A percentile compares a stretch with the other conserved stretches of the same genome.
Conservation (phyloP, 345 rosid genomes). For the Crucihimalaya himalaica region DNA sequence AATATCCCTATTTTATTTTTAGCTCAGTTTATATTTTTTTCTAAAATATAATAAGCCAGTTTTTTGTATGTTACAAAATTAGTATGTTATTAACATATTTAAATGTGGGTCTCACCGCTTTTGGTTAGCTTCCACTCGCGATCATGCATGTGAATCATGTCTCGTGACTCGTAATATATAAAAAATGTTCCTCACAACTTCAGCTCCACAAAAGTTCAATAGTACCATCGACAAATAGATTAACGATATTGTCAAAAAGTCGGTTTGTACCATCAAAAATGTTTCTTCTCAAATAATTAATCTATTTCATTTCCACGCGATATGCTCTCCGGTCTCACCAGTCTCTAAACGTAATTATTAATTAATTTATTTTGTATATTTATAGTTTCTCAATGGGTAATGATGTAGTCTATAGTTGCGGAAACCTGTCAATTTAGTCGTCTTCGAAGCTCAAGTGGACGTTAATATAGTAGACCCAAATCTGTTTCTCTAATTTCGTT, state of each 20-base stretch:
- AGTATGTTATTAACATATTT: neutral
- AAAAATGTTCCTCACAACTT: slow-evolving; percentile 45
- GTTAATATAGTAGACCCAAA: neutral
- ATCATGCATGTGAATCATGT: slow-evolving; percentile 50
- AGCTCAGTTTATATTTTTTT: neutral
- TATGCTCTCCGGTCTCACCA: neutral
- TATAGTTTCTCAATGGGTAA: too few species aligned
- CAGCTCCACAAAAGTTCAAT: slow-evolving; percentile 52
- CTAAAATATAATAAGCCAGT: neutral
- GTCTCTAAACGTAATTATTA: neutral
- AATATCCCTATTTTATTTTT: neutral
- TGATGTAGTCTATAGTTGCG: too few species aligned
- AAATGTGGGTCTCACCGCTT: slow-evolving; percentile 36
- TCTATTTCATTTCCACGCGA: neutral
- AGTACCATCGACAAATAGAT: slow-evolving; percentile 41
- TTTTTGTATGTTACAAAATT: neutral
- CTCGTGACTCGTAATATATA: neutral
- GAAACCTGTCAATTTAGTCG: neutral
- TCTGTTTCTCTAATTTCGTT: too few species aligned
- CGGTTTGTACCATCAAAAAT: slow-evolving; percentile 13
- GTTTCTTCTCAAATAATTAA: neutral
- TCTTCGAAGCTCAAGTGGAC: neutral
- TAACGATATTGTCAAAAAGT: slow-evolving; percentile 26
- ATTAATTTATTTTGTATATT: too few species aligned
- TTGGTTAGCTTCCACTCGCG: slow-evolving; percentile 42